A percentile compares a stretch with the other conserved stretches of the same genome.
phyloP scores from a whole-genome alignment of 2,329 filamentous ascomycete genomes.

The Gnomoniopsis smithogilvyi region DNA sequence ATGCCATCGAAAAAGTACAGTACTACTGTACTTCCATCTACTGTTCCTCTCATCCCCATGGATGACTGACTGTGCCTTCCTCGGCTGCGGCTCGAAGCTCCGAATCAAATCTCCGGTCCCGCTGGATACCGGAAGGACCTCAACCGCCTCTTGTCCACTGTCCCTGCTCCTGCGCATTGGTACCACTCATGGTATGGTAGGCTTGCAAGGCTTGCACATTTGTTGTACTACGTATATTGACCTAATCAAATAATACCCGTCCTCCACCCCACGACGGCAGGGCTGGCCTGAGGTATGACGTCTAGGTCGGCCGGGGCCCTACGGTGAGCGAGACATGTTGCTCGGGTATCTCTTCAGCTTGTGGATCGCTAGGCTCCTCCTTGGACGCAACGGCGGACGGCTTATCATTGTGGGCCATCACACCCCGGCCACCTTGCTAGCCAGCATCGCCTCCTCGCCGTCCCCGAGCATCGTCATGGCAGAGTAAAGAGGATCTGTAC shows the following conservation, averaged over 20 bases:
- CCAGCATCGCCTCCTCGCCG: slow-evolving; percentile 2
- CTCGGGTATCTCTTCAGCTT: neutral
- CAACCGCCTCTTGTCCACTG: neutral
- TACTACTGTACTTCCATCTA: neutral
- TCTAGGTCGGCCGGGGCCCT: neutral
- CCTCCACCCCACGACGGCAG: neutral
- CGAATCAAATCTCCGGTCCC: slow-evolving; percentile 6
- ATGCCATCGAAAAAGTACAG: neutral
- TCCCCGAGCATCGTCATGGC: neutral
- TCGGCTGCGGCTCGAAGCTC: neutral
- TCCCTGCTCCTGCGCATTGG: neutral
- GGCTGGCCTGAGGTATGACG: slow-evolving; percentile 1
- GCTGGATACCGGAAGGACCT: neutral
- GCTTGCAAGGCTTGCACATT: neutral
- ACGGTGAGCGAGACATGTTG: slow-evolving; percentile 12
- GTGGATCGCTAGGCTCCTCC: neutral
- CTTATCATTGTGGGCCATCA: neutral
- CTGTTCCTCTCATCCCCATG: neutral
- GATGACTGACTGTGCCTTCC: neutral
- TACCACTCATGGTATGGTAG: neutral
- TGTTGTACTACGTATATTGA: neutral
- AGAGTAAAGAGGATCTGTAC: neutral
- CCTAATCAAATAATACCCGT: neutral
- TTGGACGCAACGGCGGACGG: neutral
- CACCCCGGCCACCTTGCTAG: neutral